Percentiles rank a stretch among this genome's conserved stretches.
Conservation (phyloP, 2,329 filamentous ascomycete species). For the Cercospora sp. region DNA sequence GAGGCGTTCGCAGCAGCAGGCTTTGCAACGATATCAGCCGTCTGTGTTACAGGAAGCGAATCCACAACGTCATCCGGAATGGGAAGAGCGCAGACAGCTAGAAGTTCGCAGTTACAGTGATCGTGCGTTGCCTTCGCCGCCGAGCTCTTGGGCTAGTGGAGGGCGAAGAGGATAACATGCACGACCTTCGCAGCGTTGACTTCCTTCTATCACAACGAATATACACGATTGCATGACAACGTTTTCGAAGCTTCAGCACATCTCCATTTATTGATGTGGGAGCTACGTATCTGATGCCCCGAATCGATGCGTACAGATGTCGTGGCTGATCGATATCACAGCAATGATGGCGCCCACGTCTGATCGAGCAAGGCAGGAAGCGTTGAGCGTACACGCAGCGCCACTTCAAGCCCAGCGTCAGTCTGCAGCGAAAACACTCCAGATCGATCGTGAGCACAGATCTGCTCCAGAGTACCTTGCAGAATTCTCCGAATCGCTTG, state of each 20-base stretch:
- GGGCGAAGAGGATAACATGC: not conserved
- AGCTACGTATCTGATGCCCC: not conserved
- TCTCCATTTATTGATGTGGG: not conserved
- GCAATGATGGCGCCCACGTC: not conserved
- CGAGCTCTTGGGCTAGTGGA: not conserved
- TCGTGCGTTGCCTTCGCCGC: constrained; percentile 1
- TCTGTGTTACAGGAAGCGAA: not conserved
- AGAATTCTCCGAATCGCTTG: not conserved
- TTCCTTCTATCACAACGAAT: not conserved
- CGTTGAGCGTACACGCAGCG: not conserved
- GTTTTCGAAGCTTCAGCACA: not conserved
- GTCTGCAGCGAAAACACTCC: not conserved
- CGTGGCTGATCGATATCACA: too few species aligned
- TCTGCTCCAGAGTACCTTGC: not conserved
- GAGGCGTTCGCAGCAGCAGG: not conserved
- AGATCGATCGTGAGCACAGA: not conserved
- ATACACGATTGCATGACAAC: not conserved
- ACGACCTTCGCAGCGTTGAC: not conserved
- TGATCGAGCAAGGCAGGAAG: not conserved
- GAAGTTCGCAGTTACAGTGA: constrained; percentile 7
- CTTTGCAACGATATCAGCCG: not conserved
- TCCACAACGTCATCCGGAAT: not conserved
- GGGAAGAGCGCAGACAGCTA: not conserved
- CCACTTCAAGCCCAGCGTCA: not conserved
- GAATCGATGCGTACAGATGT: not conserved